phyloP scores from a whole-genome alignment of 768 basidiomycete species.

The Mycena galericulata region DNA sequence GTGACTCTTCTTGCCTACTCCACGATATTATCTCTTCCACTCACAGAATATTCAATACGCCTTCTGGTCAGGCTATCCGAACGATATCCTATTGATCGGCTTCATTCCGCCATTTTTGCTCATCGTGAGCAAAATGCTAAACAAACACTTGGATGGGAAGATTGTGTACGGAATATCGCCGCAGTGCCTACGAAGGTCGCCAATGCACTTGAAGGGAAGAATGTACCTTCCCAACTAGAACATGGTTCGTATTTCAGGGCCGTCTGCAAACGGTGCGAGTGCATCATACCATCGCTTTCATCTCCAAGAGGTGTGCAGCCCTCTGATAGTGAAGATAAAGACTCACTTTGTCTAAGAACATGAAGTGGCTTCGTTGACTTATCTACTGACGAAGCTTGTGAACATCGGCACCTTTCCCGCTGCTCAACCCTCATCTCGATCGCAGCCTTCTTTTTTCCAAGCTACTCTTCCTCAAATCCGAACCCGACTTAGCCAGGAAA shows the following conservation, averaged over 20 bases:
- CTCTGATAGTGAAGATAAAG: conserved; percentile 2
- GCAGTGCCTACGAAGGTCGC: conserved; percentile 83
- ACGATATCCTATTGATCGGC: conserved; percentile 76
- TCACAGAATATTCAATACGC: conserved; percentile 62
- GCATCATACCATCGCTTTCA: conserved; percentile 61
- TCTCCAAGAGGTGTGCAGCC: conserved; percentile 55
- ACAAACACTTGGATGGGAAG: conserved; percentile 73
- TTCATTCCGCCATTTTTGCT: conserved; percentile 66
- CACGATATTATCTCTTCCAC: conserved; percentile 64
- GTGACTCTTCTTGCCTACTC: conserved; percentile 73
- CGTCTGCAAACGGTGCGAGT: conserved; percentile 65
- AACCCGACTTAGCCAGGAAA: conserved; percentile 44
- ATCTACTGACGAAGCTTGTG: conserved; percentile 74
- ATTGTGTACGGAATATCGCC: conserved; percentile 73
- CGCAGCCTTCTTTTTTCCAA: conserved; percentile 80
- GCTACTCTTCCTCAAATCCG: conserved; percentile 63
- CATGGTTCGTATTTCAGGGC: conserved; percentile 67
- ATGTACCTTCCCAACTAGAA: conserved; percentile 62
- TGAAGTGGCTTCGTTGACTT: conserved; percentile 56
- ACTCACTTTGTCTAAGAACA: conserved; percentile 44
- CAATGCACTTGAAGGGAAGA: conserved; percentile 68
- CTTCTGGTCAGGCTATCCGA: conserved; percentile 66
- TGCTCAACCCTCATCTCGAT: conserved; percentile 59
- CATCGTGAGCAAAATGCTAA: conserved; percentile 39
- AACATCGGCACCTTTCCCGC: conserved; percentile 75